Conservation (phyloP, 2,329 filamentous ascomycete genomes). For the Fusarium sterilihyphosum region DNA sequence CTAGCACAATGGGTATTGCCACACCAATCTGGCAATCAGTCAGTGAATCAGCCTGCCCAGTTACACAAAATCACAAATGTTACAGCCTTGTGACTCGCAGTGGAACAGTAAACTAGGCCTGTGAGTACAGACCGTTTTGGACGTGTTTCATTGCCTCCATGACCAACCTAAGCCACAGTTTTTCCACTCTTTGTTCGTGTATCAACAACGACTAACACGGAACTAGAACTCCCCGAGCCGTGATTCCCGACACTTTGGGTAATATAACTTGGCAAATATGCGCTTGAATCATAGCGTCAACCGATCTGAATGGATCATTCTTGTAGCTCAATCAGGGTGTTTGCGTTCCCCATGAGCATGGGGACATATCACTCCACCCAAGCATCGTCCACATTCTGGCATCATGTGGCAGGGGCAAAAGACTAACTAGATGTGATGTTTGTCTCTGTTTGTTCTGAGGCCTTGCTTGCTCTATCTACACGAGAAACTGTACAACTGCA, state of each 20-base stretch:
- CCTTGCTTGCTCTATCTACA: not conserved
- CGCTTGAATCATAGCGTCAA: not conserved
- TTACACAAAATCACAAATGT: not conserved
- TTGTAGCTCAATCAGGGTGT: not conserved
- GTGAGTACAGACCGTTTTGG: not conserved
- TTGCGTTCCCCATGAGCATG: not conserved
- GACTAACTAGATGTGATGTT: not conserved
- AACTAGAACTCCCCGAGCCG: conserved; percentile 9
- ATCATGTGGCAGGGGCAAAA: not conserved
- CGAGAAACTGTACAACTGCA: not conserved
- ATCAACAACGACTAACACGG: conserved; percentile 10
- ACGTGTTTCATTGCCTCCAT: conserved; percentile 19
- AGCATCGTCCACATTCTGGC: not conserved
- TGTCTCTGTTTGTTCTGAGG: not conserved
- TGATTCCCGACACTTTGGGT: not conserved
- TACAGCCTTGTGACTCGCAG: conserved; percentile 11
- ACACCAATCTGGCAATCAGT: not conserved
- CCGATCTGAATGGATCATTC: not conserved
- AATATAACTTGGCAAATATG: not conserved
- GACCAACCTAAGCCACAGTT: conserved; percentile 4
- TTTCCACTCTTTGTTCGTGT: conserved; percentile 15
- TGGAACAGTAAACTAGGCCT: not conserved
- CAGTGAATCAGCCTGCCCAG: conserved; percentile 8
- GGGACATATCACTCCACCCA: not conserved
- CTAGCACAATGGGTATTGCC: not conserved